A percentile compares a stretch with the other conserved stretches of the same genome.
These are phyloP conservation scores for Rhododendron simsii DNA, from an alignment of 148 eudicot genomes.

Conservation along the genomic window DNA sequence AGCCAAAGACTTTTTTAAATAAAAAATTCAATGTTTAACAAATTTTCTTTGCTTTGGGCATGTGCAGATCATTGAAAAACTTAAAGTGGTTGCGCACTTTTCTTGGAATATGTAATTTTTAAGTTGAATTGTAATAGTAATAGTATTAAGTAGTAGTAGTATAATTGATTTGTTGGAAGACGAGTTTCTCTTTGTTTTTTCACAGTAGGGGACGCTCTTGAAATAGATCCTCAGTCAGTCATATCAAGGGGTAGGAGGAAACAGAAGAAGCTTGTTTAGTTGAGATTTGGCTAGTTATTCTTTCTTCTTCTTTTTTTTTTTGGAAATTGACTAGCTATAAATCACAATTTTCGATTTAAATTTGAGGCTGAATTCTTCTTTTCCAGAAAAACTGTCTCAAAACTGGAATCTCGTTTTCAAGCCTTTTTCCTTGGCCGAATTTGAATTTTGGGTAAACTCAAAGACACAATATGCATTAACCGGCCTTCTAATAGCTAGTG, in stretches of 20 bases:
- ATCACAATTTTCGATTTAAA: not conserved
- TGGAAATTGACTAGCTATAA: not conserved
- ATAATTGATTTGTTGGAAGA: not conserved
- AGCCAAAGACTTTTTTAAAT: not conserved
- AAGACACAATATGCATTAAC: not conserved
- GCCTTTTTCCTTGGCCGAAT: not conserved
- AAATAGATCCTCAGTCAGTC: not conserved
- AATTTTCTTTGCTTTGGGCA: not conserved
- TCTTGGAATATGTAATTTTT: not conserved
- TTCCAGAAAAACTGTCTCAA: not conserved
- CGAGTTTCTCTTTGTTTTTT: not conserved
- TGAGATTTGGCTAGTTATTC: not conserved
- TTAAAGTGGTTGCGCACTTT: not conserved
- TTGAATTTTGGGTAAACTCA: not conserved
- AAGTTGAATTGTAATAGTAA: not conserved
- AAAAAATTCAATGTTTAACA: not conserved
- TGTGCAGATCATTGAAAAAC: constrained; percentile 6
- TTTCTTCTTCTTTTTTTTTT: not conserved
- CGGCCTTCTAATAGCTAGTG: not conserved
- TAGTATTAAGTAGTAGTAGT: not conserved
- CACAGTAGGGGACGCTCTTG: not conserved
- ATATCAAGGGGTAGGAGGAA: not conserved
- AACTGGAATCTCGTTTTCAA: not conserved
- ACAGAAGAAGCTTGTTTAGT: not conserved
- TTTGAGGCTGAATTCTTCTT: not conserved